phyloP scores from a whole-genome alignment of 352 stramenopile species.

The Phytophthora chlamydospora region DNA sequence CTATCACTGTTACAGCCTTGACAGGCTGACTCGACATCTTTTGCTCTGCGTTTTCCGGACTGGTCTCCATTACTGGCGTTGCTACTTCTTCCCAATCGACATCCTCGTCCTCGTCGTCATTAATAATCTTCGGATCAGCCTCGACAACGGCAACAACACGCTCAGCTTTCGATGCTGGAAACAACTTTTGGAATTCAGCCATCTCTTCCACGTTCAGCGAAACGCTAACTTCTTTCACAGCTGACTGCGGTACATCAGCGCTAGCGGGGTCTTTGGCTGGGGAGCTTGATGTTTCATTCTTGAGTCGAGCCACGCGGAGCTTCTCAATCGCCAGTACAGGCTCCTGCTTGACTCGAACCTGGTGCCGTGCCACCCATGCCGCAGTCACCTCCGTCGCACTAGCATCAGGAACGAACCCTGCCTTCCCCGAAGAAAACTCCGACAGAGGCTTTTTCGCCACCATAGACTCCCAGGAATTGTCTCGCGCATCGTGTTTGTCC shows the following conservation, averaged over 20 bases:
- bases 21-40: neutral
- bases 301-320: slow-evolving; percentile 36
- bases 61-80: neutral
- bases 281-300: slow-evolving; percentile 6
- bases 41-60: neutral
- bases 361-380: slow-evolving; percentile 46
- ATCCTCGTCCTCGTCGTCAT: slow-evolving; percentile 39
- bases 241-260: neutral
- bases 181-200: slow-evolving; percentile 36
- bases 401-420: slow-evolving; percentile 20
- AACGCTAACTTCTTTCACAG: slow-evolving; percentile 40
- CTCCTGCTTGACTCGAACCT: slow-evolving; percentile 48
- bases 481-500: slow-evolving; percentile 26
- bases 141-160: slow-evolving; percentile 5
- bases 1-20: neutral
- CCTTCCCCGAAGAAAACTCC: slow-evolving; percentile 10
- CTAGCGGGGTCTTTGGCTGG: neutral
- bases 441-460: slow-evolving; percentile 27
- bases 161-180: slow-evolving; percentile 41
- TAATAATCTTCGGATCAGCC: slow-evolving; percentile 4
- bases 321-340: slow-evolving; percentile 55
- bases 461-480: slow-evolving; percentile 36
- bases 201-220: slow-evolving; percentile 46
- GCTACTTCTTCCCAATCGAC: slow-evolving; percentile 43
- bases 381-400: slow-evolving; percentile 26